Conservation (phyloP, 2,329 filamentous ascomycete species). For the Aspergillus sp. region DNA sequence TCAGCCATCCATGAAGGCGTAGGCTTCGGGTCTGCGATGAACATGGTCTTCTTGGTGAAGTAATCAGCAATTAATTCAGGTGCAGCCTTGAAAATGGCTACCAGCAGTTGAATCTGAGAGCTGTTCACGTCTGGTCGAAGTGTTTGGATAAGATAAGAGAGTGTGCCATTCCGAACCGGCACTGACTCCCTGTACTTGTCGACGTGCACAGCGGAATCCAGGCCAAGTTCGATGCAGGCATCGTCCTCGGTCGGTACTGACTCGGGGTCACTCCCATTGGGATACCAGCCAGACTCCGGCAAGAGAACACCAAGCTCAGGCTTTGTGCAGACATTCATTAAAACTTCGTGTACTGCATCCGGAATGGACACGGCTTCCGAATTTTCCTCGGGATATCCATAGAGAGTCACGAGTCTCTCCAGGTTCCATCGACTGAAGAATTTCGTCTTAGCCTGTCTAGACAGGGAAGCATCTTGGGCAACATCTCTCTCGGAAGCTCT, state of each 20-base stretch:
- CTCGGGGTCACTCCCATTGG: slow-evolving; percentile 59
- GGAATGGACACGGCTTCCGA: slow-evolving; percentile 50
- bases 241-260: slow-evolving; percentile 42
- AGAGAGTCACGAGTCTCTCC: slow-evolving; percentile 64
- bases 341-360: slow-evolving; percentile 65
- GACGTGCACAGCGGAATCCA: slow-evolving; percentile 65
- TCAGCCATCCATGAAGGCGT: slow-evolving; percentile 94
- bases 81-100: slow-evolving; percentile 70
- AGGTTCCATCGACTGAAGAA: slow-evolving; percentile 70
- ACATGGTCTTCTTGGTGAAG: slow-evolving; percentile 70
- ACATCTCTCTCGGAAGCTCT: slow-evolving; percentile 63
- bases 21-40: slow-evolving; percentile 84
- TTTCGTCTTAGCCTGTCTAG: slow-evolving; percentile 65
- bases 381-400: slow-evolving; percentile 49
- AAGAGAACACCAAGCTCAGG: slow-evolving; percentile 67
- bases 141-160: slow-evolving; percentile 71
- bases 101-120: slow-evolving; percentile 72
- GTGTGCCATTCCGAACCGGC: slow-evolving; percentile 68
- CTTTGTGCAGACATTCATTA: slow-evolving; percentile 68
- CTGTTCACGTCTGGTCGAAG: slow-evolving; percentile 77
- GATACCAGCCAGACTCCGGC: slow-evolving; percentile 76
- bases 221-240: slow-evolving; percentile 53
- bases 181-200: slow-evolving; percentile 60
- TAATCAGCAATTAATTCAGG: slow-evolving; percentile 87
- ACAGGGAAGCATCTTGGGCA: slow-evolving; percentile 66